phyloP scores from a whole-genome alignment of 495 filamentous ascomycete species.

The Penicillium samsonianum region DNA sequence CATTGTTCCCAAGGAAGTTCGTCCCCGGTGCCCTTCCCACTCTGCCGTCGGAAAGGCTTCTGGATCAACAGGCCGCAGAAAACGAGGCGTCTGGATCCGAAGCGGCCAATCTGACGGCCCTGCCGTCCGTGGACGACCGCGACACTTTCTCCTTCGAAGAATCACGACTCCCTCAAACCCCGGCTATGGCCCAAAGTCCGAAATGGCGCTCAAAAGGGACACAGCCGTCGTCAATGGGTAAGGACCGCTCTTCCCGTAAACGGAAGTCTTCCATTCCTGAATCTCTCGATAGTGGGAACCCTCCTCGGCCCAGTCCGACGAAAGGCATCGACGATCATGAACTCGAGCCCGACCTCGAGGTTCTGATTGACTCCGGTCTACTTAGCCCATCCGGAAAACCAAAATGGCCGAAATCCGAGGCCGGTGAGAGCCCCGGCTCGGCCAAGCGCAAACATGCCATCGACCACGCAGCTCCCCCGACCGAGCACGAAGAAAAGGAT shows the following conservation, averaged over 20 bases:
- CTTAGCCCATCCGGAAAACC: conserved; percentile 28
- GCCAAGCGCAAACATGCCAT: conserved; percentile 32
- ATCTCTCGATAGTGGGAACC: conserved; percentile 27
- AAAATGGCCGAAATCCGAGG: conserved; percentile 42
- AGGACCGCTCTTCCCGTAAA: conserved; percentile 45
- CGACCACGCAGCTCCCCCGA: conserved; percentile 6
- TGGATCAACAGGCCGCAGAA: conserved; percentile 35
- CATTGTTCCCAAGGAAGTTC: conserved; percentile 46
- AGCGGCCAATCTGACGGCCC: conserved; percentile 17
- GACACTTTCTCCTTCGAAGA: conserved; percentile 19
- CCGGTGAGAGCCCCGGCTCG: conserved; percentile 43
- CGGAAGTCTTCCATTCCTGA: conserved; percentile 44
- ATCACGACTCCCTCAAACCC: conserved; percentile 5
- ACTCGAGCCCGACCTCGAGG: conserved; percentile 10
- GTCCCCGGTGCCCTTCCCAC: conserved; percentile 57
- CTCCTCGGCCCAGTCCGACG: conserved; percentile 24
- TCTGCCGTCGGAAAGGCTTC: conserved; percentile 60
- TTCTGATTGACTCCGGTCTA: conserved; percentile 21
- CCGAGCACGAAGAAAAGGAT: conserved; percentile 16
- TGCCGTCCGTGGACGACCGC: conserved; percentile 21
- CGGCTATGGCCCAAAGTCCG: conserved; percentile 20
- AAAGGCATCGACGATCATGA: conserved; percentile 17
- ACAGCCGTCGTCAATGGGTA: conserved; percentile 29
- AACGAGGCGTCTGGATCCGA: conserved; percentile 10
- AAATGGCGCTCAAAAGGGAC: conserved; percentile 23